Evolutionary conservation across 1,284 basidiomycete species (phyloP).

Genomic region (Irpex lacteus): DNA sequence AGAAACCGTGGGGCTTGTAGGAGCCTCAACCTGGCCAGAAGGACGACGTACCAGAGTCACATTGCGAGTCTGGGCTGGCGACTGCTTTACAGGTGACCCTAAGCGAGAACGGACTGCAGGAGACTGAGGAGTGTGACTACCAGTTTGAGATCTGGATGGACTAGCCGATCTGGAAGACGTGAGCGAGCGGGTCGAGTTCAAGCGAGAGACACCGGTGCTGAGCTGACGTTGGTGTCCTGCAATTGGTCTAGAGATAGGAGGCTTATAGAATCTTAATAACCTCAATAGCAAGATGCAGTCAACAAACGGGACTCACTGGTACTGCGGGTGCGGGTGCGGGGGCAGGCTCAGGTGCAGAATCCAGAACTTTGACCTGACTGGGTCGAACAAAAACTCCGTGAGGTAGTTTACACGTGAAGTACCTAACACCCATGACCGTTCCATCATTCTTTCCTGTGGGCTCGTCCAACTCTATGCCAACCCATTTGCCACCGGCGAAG

Average conservation of each 20-base stretch:
- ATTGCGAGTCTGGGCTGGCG: slow-evolving; percentile 31
- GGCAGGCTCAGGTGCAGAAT: slow-evolving; percentile 42
- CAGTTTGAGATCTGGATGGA: slow-evolving; percentile 29
- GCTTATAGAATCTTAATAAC: slow-evolving; percentile 12
- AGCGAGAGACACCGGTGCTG: slow-evolving; percentile 35
- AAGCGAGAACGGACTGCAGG: slow-evolving; percentile 28
- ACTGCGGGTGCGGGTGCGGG: slow-evolving; percentile 19
- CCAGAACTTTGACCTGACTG: slow-evolving; percentile 76
- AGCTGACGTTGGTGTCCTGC: slow-evolving; percentile 39
- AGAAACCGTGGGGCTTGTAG: slow-evolving; percentile 22
- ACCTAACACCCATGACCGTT: slow-evolving; percentile 76
- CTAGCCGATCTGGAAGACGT: slow-evolving; percentile 36
- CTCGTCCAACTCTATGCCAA: slow-evolving; percentile 87
- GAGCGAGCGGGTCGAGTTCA: slow-evolving; percentile 33
- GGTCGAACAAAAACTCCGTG: slow-evolving; percentile 92
- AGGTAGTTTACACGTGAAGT: slow-evolving; percentile 79
- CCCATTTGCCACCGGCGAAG: slow-evolving; percentile 91
- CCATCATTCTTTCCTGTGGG: slow-evolving; percentile 96
- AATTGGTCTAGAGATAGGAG: slow-evolving; percentile 22
- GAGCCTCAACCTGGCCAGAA: slow-evolving; percentile 20
- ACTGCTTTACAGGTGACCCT: slow-evolving; percentile 40
- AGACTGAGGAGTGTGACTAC: slow-evolving; percentile 17
- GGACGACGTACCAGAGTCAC: slow-evolving; percentile 26
- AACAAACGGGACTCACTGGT: slow-evolving; percentile 14
- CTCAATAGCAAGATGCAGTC: background rate